Base-by-base conservation (phyloP, 768 basidiomycete species). In the Leccinum barrowsii region DNA sequence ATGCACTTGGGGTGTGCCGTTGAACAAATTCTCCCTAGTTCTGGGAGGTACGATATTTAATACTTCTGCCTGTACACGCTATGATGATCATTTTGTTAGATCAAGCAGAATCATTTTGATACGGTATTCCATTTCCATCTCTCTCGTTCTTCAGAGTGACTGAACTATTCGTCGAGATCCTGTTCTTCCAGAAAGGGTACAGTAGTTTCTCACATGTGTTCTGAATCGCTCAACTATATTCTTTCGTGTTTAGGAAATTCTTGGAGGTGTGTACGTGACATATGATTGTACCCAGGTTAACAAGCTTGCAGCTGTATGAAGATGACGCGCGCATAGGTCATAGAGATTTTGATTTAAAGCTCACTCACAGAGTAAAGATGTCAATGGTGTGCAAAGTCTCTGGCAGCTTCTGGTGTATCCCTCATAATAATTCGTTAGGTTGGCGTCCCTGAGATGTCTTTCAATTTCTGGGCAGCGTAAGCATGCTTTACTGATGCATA, bases 141-240 rank as follows among this genome's bases (percentile, higher is more conserved):
- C 21, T 32, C 32, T 6, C 17, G 17, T 44, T 5, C 22, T 28
- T 72, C 69, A 65, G 54, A 59, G 54, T 44, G 46, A 48, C 59
- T 65, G 50, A 62, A 24, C 12, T 22, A 19, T 56, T 24, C 59
- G 28, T 63, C 8, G 63, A 89, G 87, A 81, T 97, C 46, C 74
- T 98, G 50, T 98, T 98, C 79, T 99, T 98, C 76, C 97, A 99
- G 75, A 98, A 99, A 84, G 97, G 97, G 89, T 89, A 64, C 26
- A 50, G 52, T 53, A 21, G 5, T 47, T 32, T 52, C 72, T 63
- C 59, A n/a, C 17, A 1, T 50, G 56, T 37, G 7, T 21, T 6
- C 22, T 37, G 21, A 6, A 37, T 47, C 21, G 55, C 44, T 67
- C 11, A 59, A 35, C 26, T 5, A 32, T 32, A 11, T 2, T 10